Percentiles rank a stretch among this genome's conserved stretches.
Conservation (phyloP, 2,329 filamentous ascomycete genomes). For the Fusarium acutatum region DNA sequence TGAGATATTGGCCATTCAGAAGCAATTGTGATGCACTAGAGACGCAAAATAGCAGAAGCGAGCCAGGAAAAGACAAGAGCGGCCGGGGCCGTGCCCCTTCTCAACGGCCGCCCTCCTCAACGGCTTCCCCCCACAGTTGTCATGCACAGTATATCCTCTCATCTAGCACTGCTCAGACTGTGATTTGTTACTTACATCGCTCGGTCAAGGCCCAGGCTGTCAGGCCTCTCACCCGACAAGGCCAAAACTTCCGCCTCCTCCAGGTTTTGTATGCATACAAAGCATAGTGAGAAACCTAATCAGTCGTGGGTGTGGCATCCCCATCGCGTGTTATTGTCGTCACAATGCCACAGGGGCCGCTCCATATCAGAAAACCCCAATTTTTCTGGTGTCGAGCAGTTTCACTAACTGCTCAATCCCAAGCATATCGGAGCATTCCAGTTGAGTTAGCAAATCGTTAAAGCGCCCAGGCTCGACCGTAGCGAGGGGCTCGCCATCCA, state of each 20-base stretch:
- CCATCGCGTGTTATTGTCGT: slow-evolving; percentile 43
- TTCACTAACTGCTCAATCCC: slow-evolving; percentile 4
- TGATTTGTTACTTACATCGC: slow-evolving; percentile 17
- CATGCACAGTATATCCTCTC: slow-evolving; percentile 10
- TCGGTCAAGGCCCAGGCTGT: slow-evolving; percentile 22
- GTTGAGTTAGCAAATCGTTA: neutral
- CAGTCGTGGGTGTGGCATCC: slow-evolving; percentile 34
- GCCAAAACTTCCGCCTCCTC: slow-evolving; percentile 27
- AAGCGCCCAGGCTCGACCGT: slow-evolving; percentile 16
- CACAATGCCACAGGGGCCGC: slow-evolving; percentile 34
- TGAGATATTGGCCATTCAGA: slow-evolving; percentile 15
- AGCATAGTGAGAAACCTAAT: slow-evolving; percentile 41
- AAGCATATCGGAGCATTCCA: slow-evolving; percentile 3
- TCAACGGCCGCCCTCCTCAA: slow-evolving; percentile 42
- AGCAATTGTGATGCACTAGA: slow-evolving; percentile 22
- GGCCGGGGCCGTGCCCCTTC: slow-evolving; percentile 42
- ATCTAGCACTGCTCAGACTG: slow-evolving; percentile 20
- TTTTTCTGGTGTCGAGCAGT: slow-evolving; percentile 7
- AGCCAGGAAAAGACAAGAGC: slow-evolving; percentile 38
- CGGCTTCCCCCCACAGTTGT: slow-evolving; percentile 36
- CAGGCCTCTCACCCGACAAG: slow-evolving; percentile 5
- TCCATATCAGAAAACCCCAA: slow-evolving; percentile 11
- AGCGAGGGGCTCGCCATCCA: slow-evolving; percentile 20
- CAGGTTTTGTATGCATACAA: slow-evolving; percentile 41
- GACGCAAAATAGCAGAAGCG: slow-evolving; percentile 28